phyloP scores from a whole-genome alignment of 2,329 filamentous ascomycete species.

The Penicillium janthinellum region DNA sequence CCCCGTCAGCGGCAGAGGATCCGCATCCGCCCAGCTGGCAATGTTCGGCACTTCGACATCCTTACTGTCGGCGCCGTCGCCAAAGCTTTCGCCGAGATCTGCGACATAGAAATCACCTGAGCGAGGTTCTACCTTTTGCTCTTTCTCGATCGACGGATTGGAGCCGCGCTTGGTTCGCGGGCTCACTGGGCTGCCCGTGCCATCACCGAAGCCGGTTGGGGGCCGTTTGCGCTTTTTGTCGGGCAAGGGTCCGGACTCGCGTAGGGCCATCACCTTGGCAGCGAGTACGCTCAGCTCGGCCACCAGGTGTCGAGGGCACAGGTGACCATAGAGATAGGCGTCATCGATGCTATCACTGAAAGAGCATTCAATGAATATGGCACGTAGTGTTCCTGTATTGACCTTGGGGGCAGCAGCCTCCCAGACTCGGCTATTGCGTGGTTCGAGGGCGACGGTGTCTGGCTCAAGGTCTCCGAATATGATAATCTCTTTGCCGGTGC shows the following conservation, averaged over 20 bases:
- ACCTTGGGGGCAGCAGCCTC: slow-evolving; percentile 85
- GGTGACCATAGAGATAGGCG: slow-evolving; percentile 80
- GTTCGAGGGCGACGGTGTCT: slow-evolving; percentile 78
- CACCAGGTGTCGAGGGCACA: slow-evolving; percentile 80
- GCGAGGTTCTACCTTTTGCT: slow-evolving; percentile 1
- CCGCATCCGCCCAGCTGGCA: slow-evolving; percentile 21
- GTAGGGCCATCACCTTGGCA: slow-evolving; percentile 63
- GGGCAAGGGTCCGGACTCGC: slow-evolving; percentile 35
- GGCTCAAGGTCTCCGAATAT: slow-evolving; percentile 97
- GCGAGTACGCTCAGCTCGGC: slow-evolving; percentile 76
- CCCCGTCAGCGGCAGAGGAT: slow-evolving; percentile 62
- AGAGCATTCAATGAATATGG: slow-evolving; percentile 94
- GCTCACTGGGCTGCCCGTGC: slow-evolving; percentile 24
- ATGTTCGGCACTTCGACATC: slow-evolving; percentile 10
- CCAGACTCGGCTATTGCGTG: slow-evolving; percentile 84
- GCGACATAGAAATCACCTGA: neutral
- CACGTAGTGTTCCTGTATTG: slow-evolving; percentile 68
- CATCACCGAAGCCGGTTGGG: slow-evolving; percentile 17
- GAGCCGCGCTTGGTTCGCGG: slow-evolving; percentile 28
- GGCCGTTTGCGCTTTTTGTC: slow-evolving; percentile 48
- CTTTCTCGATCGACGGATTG: slow-evolving; percentile 11
- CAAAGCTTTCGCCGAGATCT: neutral
- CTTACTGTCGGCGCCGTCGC: neutral
- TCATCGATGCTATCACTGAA: slow-evolving; percentile 81
- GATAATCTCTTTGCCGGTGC: slow-evolving; percentile 73